Evolutionary conservation across 2,329 filamentous ascomycete genomes (phyloP), one percentile per base, ranked within the genome.

Genomic region (Daldinia eschscholtzii): DNA sequence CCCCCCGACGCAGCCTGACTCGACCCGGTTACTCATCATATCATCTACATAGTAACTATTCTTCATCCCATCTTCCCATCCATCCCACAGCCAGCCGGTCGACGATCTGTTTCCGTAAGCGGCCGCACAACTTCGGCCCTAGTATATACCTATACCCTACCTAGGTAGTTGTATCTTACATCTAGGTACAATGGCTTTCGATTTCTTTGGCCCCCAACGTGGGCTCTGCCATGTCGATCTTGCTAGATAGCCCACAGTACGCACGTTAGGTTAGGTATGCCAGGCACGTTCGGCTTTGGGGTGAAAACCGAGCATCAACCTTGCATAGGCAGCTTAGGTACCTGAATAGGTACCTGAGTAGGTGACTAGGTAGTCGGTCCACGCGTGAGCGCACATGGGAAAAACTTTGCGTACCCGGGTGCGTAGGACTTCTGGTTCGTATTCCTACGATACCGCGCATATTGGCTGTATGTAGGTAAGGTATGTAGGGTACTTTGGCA

Each of bases 101-200:
- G 65, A 35, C 53, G 59, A 61, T 55, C 50, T n/a, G 44, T 42
- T 67, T 33, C 61, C 61, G 50, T 56, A 52, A 28, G 44, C 15
- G 41, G 53, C 61, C 26, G 6, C 20, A 50, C 18, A 2, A 23
- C 20, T 23, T 52, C 15, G 46, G 35, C 35, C 20, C 20, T 23
- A 23, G 20, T 23, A 23, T 23, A 23, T 23, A 23, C 20, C 20
- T 23, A 23, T 23, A 23, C 20, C 20, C 20, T 23, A 23, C 20
- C 5, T 15, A 39, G 35, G 33, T 35, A 35, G 33, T 23, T 33
- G 35, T 15, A 52, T 26, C 46, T 52, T 33, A 52, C 46, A 52
- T 18, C 46, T 18, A n/a, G n/a, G n/a, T n/a, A 52, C 46, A 52
- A 0, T 23, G 20, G 46, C 46, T 52, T 52, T n/a, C 46, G 23